These are phyloP conservation scores for Anisodus tanguticus DNA, from an alignment of 257 asterid species.

Conservation along the genomic window DNA sequence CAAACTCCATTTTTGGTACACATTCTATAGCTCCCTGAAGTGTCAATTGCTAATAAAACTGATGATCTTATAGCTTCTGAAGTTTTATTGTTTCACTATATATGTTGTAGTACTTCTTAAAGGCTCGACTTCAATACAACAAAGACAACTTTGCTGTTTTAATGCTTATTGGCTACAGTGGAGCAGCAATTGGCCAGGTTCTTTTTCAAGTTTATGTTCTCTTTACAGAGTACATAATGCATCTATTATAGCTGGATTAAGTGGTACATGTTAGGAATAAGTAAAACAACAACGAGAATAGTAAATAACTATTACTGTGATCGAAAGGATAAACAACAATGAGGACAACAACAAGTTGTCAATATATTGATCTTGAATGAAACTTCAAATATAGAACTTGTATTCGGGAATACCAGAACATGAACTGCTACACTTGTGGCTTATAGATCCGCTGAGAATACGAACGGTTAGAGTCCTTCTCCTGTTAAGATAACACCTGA, in stretches of 20 bases:
- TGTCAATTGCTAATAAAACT: not conserved
- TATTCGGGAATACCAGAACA: no score
- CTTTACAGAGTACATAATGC: not conserved
- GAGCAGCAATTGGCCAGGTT: conserved; percentile 62
- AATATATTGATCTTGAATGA: no score
- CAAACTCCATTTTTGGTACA: conserved; percentile 59
- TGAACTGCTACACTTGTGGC: no score
- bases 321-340: no score
- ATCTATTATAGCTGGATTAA: not conserved
- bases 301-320: no score
- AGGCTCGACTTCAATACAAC: conserved; percentile 63
- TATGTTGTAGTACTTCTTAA: conserved; percentile 60
- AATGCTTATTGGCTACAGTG: conserved; percentile 59
- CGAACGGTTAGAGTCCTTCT: no score
- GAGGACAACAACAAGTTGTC: no score
- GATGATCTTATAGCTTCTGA: not conserved
- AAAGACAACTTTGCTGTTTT: conserved; percentile 69
- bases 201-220: not conserved
- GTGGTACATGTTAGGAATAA: no score
- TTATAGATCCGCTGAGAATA: no score
- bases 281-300: no score
- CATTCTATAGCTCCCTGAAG: conserved; percentile 25
- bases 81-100: not conserved
- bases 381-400: no score
- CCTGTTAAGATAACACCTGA: no score